Base-by-base conservation (phyloP, 2,329 filamentous ascomycete species). In the Plenodomus lindquistii region DNA sequence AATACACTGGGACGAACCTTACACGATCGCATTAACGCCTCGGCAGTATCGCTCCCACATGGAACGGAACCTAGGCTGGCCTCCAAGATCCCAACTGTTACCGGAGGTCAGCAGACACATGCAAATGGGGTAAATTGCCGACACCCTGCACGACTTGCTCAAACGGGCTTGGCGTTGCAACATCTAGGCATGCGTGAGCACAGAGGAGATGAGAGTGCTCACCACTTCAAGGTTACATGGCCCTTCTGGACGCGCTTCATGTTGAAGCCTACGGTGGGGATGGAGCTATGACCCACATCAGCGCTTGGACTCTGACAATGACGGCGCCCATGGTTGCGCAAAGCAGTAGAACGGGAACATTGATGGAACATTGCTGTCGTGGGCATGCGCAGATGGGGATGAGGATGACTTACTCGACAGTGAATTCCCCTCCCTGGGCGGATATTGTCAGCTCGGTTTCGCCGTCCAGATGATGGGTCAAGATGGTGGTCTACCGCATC, bases 31-130 rank as follows among this genome's bases (percentile, higher is more conserved):
- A 76, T 96, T 96, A 62, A 97, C 94, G 43, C 91, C 94, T 57
- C 92, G 90, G 76, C 94, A 97, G 75, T 99, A 99, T 69, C 94
- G 83, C 80, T 99, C 94, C 94, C 94, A 99, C 94, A 99, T 99
- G 62, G 90, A 89, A 68, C 94, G 89, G 78, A 97, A 99, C 59
- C 93, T 85, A 63, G 94, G 93, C 77, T 99, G 94, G 44, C 94
- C 94, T 63, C 94, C 94, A 57, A 99, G 85, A 78, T 99, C 94
- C 94, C 94, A 99, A 76, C 84, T 86, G 62, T 57, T 53, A 59
- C 54, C 56, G 52, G 48, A 71, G 66, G 72, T 72, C 69, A 71
- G 69, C 67, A 63, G 67, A 62, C 58, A 56, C 54, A 55, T 46
- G 47, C 49, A 44, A 55, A 60, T 53, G 54, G 56, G 63, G 59